These are phyloP conservation scores for Fusarium paranaense DNA, from an alignment of 2,329 filamentous ascomycete genomes.

Conservation along the genomic window DNA sequence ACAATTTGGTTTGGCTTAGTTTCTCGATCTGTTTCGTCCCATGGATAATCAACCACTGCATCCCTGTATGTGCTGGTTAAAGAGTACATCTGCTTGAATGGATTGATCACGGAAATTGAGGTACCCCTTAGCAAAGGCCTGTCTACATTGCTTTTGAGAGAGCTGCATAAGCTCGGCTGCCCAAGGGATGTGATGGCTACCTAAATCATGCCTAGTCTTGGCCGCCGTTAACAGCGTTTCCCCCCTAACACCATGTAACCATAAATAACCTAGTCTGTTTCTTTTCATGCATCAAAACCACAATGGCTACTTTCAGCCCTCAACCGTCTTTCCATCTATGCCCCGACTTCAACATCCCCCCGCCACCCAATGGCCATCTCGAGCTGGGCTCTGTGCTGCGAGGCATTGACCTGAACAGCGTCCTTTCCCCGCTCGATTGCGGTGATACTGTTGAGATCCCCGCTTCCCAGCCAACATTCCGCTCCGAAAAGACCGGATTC, in stretches of 20 bases:
- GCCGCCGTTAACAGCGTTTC: not conserved
- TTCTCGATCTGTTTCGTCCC: not conserved
- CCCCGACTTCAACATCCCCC: not conserved
- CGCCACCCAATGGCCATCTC: not conserved
- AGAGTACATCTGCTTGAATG: not conserved
- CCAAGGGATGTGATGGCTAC: not conserved
- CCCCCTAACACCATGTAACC: not conserved
- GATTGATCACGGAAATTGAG: not conserved
- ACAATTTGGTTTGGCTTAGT: not conserved
- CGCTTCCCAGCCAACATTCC: not conserved
- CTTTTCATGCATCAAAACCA: not conserved
- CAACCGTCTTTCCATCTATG: not conserved
- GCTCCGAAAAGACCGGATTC: not conserved
- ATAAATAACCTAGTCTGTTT: not conserved
- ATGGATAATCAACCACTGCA: not conserved
- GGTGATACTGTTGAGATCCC: not conserved
- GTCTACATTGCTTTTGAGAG: not conserved
- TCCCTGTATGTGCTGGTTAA: not conserved
- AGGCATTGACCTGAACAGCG: not conserved
- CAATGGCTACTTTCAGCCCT: not conserved
- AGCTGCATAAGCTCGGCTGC: not conserved
- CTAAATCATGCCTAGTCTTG: not conserved
- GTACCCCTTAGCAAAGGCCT: not conserved
- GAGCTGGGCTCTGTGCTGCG: not conserved
- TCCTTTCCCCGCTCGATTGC: not conserved